These are phyloP conservation scores for Cubamyces sp. DNA, from an alignment of 768 basidiomycete species.

Conservation along the genomic window DNA sequence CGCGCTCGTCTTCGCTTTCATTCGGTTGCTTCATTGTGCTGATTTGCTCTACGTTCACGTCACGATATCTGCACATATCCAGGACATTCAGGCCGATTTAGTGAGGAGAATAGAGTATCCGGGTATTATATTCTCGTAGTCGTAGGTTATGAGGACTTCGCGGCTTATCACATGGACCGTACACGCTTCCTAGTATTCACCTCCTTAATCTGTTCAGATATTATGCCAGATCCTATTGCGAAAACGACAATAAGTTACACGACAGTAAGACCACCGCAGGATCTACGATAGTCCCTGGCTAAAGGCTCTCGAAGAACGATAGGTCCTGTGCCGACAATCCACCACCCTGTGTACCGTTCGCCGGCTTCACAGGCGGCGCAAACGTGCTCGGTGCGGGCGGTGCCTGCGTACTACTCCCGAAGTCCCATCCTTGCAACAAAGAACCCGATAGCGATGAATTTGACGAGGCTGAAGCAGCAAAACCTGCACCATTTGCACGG, in stretches of 20 bases:
- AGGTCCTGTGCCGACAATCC: slow-evolving; percentile 83
- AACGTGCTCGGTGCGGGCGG: neutral
- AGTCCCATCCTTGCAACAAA: slow-evolving; percentile 13
- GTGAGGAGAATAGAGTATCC: no score
- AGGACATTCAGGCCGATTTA: neutral
- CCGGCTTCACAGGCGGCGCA: slow-evolving; percentile 21
- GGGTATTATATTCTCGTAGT: neutral
- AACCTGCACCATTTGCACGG: neutral
- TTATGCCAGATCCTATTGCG: neutral
- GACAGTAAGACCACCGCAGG: neutral
- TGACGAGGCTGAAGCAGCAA: neutral
- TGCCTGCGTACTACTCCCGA: neutral
- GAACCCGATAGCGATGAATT: slow-evolving; percentile 4
- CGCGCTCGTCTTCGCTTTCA: neutral
- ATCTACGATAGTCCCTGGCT: neutral
- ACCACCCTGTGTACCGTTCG: slow-evolving; percentile 39
- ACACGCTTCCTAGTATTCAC: no score
- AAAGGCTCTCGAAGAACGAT: slow-evolving; percentile 85
- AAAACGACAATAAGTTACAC: slow-evolving; percentile 18
- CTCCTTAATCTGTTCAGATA: no score
- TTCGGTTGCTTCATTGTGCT: neutral
- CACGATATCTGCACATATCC: no score
- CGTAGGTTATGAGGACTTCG: neutral
- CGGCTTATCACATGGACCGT: no score
- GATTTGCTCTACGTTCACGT: neutral